Base-by-base conservation (phyloP, 163 green algal species). In the Scenedesmus sp. region DNA sequence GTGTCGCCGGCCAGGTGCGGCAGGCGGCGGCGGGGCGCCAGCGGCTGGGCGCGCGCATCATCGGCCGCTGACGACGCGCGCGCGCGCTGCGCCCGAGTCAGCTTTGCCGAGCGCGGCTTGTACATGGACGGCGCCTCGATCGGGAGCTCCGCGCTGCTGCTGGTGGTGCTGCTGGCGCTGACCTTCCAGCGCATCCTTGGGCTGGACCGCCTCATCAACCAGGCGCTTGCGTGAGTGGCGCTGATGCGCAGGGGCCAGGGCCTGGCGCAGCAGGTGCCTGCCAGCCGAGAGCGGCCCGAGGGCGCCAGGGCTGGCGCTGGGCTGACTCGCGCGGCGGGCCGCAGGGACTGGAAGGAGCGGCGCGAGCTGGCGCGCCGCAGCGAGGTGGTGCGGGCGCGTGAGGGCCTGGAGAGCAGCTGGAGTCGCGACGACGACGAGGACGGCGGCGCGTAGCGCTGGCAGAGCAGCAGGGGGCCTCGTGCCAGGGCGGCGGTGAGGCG, bases 141-240 rank as follows among this genome's bases (percentile, higher is more conserved):
- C 9, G 13, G 63, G 22, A 63, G 71, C 71, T 72, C 57, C 36
- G 48, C 45, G 2, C 10, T 83, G 58, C 58, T 83, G 66, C 77
- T 83, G 31, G n/a, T 78, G 39, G 24, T 83, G 47, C 57, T 83
- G 57, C 57, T 83, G 29, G 58, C 29, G 1, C 53, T 78, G 20
- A 69, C 77, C 13, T 78, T 83, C 20, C 58, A 83, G 42, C 66
- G 77, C 33, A 78, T 83, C 22, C 66, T 83, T 28, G 77, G 77
- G 6, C 58, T 83, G 29, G 66, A 83, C 66, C 56, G 71, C 15
- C 31, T n/a, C n/a, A n/a, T n/a, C n/a, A n/a, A n/a, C n/a, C n/a
- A n/a, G n/a, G n/a, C n/a, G n/a, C n/a, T 80, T n/a, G n/a, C 24
- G 29, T n/a, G 3, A 63, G 54, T 24, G 24, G 15, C 17, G 53